phyloP scores from a whole-genome alignment of 495 filamentous ascomycete species.

The Aspergillus bertholletiae region DNA sequence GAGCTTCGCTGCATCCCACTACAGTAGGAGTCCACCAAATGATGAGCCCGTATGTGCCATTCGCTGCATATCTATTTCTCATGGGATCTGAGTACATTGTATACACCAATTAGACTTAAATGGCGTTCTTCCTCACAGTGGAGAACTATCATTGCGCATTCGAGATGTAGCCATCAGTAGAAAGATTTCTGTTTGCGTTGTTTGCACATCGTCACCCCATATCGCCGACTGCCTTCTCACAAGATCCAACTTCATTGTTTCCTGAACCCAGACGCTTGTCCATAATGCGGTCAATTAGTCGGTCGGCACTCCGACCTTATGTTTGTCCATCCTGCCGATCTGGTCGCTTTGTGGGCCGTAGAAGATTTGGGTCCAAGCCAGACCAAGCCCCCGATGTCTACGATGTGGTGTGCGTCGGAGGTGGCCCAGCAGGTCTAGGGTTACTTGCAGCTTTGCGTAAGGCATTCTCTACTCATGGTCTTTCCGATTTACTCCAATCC shows the following conservation, averaged over 20 bases:
- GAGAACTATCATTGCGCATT: no score
- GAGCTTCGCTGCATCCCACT: no score
- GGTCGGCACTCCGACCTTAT: constrained; percentile 34
- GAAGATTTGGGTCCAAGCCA: constrained; percentile 27
- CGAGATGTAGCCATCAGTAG: no score
- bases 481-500: neutral
- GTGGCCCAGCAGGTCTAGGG: constrained; percentile 91
- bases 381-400: constrained; percentile 55
- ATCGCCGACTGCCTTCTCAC: neutral
- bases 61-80: no score
- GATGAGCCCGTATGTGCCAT: no score
- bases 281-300: constrained; percentile 37
- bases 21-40: no score
- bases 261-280: constrained; percentile 4
- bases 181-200: constrained; percentile 25
- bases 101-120: no score
- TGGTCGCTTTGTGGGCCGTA: constrained; percentile 21
- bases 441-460: constrained; percentile 82
- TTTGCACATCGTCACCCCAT: neutral
- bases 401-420: constrained; percentile 94
- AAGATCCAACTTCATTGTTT: constrained; percentile 4
- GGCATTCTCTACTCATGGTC: constrained; percentile 15
- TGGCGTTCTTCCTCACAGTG: no score
- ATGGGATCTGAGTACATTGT: no score
- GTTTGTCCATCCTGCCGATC: constrained; percentile 41